These are phyloP conservation scores for Corymbia citriodora DNA, from an alignment of 441 rosid species.

Conservation along the genomic window DNA sequence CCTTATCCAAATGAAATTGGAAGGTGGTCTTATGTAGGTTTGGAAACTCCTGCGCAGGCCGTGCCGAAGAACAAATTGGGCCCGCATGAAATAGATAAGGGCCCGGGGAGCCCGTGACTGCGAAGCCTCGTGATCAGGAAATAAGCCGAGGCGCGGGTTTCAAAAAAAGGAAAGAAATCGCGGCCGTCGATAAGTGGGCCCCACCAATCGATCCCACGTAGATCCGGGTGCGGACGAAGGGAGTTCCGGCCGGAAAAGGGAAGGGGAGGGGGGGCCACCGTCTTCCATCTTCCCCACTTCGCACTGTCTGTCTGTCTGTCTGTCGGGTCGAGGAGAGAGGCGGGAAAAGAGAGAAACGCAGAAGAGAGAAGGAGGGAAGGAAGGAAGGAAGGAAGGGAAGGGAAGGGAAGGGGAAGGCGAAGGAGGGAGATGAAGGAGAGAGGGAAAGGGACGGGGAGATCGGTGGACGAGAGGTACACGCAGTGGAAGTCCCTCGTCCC, in stretches of 20 bases:
- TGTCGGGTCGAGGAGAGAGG: neutral
- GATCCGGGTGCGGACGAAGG: neutral
- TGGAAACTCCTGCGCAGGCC: neutral
- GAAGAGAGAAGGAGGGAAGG: neutral
- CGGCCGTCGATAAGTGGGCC: neutral
- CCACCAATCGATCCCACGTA: neutral
- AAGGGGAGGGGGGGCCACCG: fast-evolving
- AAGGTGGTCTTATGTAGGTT: neutral
- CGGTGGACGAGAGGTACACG: slow-evolving; percentile 20
- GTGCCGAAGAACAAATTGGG: neutral
- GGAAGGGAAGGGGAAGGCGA: neutral
- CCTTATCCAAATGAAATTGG: neutral
- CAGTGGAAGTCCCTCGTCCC: slow-evolving; percentile 21
- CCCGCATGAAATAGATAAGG: no score
- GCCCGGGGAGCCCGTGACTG: neutral
- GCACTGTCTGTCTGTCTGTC: neutral
- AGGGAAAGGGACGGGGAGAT: slow-evolving; percentile 1
- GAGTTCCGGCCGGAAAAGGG: neutral
- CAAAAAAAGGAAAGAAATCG: neutral
- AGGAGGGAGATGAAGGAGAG: slow-evolving; percentile 8
- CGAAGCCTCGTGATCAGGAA: neutral
- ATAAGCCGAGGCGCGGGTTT: neutral
- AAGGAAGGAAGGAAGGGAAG: neutral
- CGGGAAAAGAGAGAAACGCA: neutral
- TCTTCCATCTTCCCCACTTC: neutral